Conservation (phyloP, 1,284 basidiomycete genomes). For the Fomitopsis pinicola region DNA sequence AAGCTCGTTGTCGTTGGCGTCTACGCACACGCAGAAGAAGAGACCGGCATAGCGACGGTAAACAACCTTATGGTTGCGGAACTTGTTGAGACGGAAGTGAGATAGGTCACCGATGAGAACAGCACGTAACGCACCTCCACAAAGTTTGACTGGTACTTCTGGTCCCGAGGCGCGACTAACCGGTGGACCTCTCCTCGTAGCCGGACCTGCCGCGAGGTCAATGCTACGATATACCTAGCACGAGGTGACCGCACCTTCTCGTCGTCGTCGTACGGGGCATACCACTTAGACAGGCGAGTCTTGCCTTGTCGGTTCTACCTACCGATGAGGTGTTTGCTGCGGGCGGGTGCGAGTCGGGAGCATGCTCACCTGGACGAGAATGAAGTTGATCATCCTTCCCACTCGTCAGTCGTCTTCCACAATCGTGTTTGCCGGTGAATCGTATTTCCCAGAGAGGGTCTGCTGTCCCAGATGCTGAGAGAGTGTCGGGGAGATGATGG, state of each 20-base stretch:
- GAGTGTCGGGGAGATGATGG: neutral
- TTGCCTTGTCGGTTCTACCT: conserved; percentile 94
- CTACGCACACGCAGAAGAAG: conserved; percentile 97
- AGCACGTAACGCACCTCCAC: conserved; percentile 71
- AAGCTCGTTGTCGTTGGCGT: conserved; percentile 97
- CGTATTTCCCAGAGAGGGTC: neutral
- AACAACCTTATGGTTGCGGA: conserved; percentile 93
- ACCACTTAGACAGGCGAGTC: conserved; percentile 96
- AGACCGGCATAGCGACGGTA: conserved; percentile 96
- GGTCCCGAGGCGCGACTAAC: conserved; percentile 93
- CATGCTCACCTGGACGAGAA: conserved; percentile 76
- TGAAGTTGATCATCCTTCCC: conserved; percentile 81
- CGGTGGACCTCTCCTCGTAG: conserved; percentile 94
- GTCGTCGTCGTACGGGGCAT: conserved; percentile 92
- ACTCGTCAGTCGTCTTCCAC: neutral
- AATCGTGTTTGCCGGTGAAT: neutral
- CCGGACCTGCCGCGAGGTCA: conserved; percentile 56
- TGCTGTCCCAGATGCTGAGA: neutral
- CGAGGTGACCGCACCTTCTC: conserved; percentile 67
- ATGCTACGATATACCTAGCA: neutral
- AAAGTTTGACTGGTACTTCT: conserved; percentile 99
- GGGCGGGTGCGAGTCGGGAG: neutral
- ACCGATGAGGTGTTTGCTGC: neutral
- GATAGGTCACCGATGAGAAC: neutral
- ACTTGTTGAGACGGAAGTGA: conserved; percentile 42